These are phyloP conservation scores for Paraconiothyrium sp. DNA, from an alignment of 2,329 filamentous ascomycete genomes.

Conservation along the genomic window DNA sequence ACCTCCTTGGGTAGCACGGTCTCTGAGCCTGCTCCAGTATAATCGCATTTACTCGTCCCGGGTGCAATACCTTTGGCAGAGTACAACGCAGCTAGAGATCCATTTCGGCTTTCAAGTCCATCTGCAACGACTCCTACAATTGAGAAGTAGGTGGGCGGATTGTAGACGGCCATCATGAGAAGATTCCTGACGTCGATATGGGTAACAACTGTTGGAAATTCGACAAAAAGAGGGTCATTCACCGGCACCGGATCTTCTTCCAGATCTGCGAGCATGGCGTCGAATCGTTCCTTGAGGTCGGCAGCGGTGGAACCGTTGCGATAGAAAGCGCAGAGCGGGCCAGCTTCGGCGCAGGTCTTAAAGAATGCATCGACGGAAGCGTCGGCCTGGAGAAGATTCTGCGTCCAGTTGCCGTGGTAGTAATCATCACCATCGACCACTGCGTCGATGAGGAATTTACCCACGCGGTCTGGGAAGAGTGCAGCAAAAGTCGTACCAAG, in stretches of 20 bases:
- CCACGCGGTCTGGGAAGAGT: constrained; percentile 42
- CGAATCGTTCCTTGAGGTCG: constrained; percentile 19
- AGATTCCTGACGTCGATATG: constrained; percentile 6
- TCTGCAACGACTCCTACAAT: neutral
- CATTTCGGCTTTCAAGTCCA: constrained; percentile 15
- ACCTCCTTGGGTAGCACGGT: constrained; percentile 13
- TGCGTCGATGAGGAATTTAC: constrained; percentile 51
- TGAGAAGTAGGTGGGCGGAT: constrained; percentile 8
- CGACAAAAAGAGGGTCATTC: constrained; percentile 6
- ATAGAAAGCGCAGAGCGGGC: constrained; percentile 28
- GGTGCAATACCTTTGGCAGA: constrained; percentile 11
- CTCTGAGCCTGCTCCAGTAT: neutral
- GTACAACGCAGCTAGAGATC: neutral
- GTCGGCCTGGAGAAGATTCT: constrained; percentile 18
- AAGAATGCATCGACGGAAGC: constrained; percentile 57
- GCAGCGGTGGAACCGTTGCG: constrained; percentile 14
- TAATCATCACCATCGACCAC: constrained; percentile 18
- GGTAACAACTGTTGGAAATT: constrained; percentile 8
- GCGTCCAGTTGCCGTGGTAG: constrained; percentile 17
- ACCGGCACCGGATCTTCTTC: constrained; percentile 16
- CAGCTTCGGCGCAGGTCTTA: constrained; percentile 62
- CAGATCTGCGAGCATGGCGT: constrained; percentile 14
- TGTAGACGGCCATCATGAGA: constrained; percentile 7
- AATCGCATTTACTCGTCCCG: constrained; percentile 10
- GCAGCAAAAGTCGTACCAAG: constrained; percentile 56